phyloP scores from a whole-genome alignment of 306 rosid genomes.

The Cicer cuneatum region DNA sequence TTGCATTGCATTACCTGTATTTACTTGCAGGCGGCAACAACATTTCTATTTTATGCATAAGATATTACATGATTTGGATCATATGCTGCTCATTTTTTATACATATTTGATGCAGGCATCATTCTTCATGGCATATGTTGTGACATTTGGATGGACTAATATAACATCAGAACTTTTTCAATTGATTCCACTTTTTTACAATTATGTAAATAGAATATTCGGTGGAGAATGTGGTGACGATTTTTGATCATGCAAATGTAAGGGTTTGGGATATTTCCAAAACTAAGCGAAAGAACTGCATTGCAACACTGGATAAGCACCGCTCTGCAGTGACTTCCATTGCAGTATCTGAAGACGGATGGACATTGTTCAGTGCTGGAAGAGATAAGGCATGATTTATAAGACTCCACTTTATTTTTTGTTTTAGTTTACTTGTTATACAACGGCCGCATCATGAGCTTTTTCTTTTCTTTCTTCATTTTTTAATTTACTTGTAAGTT shows the following conservation, averaged over 20 bases:
- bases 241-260: conserved; percentile 73
- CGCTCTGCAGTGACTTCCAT: conserved; percentile 82
- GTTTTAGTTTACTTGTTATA: conserved; percentile 20
- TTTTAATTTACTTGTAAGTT: conserved; percentile 1
- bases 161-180: no score
- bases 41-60: no score
- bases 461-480: conserved; percentile 3
- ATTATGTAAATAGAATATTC: no score
- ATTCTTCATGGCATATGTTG: no score
- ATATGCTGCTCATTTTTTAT: no score
- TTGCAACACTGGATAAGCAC: conserved; percentile 74
- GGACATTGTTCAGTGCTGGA: conserved; percentile 91
- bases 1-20: no score
- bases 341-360: conserved; percentile 86
- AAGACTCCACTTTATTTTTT: conserved; percentile 28
- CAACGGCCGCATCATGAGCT: neutral
- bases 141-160: no score
- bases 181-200: no score
- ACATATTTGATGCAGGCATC: no score
- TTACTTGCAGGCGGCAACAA: no score
- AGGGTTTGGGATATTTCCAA: conserved; percentile 87
- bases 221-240: no score
- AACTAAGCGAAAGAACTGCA: conserved; percentile 58
- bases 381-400: conserved; percentile 76
- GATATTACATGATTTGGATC: no score